These are phyloP conservation scores for Brassica hybrid DNA, from an alignment of 441 rosid genomes.

Conservation along the genomic window DNA sequence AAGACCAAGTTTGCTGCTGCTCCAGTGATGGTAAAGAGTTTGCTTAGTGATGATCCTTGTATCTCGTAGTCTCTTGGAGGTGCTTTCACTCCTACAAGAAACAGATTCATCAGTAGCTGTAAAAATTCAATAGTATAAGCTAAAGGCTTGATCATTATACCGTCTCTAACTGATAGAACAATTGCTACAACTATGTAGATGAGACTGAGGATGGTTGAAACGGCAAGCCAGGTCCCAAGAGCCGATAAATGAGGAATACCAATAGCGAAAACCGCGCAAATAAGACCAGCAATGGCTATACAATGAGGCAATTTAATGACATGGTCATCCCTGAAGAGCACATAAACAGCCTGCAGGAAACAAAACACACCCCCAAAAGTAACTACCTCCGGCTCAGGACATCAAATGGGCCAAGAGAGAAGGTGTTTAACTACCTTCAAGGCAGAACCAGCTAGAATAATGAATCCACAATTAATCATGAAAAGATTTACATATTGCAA, in stretches of 20 bases:
- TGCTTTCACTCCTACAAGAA: slow-evolving; percentile 57
- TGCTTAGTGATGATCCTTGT: slow-evolving; percentile 52
- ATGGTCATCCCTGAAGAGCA: slow-evolving; percentile 68
- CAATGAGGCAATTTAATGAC: slow-evolving; percentile 76
- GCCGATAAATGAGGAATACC: slow-evolving; percentile 88
- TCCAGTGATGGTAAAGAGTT: slow-evolving; percentile 72
- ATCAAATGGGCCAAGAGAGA: slow-evolving; percentile 17
- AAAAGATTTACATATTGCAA: slow-evolving; percentile 90
- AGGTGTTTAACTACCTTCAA: slow-evolving; percentile 59
- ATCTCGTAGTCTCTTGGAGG: slow-evolving; percentile 80
- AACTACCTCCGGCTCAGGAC: background rate
- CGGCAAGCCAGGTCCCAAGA: slow-evolving; percentile 81
- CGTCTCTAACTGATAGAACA: slow-evolving; percentile 67
- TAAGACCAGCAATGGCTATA: slow-evolving; percentile 78
- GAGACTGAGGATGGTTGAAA: slow-evolving; percentile 76
- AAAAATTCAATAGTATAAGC: background rate
- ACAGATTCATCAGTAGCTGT: slow-evolving; percentile 13
- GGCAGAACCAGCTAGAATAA: slow-evolving; percentile 87
- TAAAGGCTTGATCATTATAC: slow-evolving; percentile 49
- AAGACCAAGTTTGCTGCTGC: slow-evolving; percentile 85
- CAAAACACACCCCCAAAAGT: background rate
- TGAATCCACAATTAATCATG: slow-evolving; percentile 91
- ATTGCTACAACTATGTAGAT: slow-evolving; percentile 67
- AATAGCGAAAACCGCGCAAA: slow-evolving; percentile 80
- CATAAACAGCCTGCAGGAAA: slow-evolving; percentile 78